Evolutionary conservation across 2,329 filamentous ascomycete genomes (phyloP).

Genomic region (Neurospora crassa): DNA sequence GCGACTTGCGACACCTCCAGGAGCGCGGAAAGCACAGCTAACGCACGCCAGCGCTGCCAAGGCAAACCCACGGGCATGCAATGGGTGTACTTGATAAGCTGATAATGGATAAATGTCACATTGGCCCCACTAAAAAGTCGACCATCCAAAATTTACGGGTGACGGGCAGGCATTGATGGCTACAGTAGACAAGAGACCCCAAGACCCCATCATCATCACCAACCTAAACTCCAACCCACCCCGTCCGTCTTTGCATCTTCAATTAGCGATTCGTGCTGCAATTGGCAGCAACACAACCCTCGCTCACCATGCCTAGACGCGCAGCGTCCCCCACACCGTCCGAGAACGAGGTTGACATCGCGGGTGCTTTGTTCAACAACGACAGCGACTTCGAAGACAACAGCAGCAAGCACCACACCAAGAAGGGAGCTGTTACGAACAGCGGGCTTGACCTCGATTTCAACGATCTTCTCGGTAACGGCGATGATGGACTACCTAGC

Average conservation of each 20-base stretch:
- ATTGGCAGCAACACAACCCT: neutral
- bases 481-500: constrained; percentile 28
- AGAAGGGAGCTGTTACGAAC: constrained; percentile 22
- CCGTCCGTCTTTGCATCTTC: neutral
- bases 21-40: neutral
- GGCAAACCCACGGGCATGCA: neutral
- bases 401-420: constrained; percentile 27
- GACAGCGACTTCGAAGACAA: constrained; percentile 42
- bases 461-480: constrained; percentile 50
- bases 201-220: constrained; percentile 1
- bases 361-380: constrained; percentile 62
- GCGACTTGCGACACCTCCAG: neutral
- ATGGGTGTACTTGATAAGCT: constrained; percentile 9
- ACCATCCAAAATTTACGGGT: constrained; percentile 11
- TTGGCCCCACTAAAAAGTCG: constrained; percentile 16
- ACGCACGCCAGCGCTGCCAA: neutral
- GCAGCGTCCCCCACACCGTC: constrained; percentile 73
- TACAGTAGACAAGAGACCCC: neutral
- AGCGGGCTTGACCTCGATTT: constrained; percentile 42
- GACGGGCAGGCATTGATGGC: neutral
- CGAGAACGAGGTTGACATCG: constrained; percentile 87
- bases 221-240: neutral
- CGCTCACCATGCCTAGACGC: constrained; percentile 54
- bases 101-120: constrained; percentile 15
- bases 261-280: neutral